Evolutionary conservation across 805 yeast genomes (phyloP), one percentile per base, ranked within the genome.

Genomic region (Candida manassasensis): DNA sequence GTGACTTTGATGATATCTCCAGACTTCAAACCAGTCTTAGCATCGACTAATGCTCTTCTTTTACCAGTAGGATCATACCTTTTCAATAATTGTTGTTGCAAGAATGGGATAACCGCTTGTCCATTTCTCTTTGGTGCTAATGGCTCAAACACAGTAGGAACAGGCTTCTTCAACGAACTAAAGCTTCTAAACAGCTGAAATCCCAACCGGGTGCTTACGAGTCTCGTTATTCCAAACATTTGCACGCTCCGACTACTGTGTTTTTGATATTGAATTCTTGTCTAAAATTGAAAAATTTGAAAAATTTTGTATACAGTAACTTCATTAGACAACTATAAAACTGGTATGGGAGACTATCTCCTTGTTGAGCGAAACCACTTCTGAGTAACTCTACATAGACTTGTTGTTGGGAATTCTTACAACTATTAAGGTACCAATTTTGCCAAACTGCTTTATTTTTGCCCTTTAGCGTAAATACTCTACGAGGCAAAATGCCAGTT

Each of bases 1-100:
- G 78, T 75, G 3, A 89, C 82, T 43, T 84, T 76, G 25, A 89
- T 77, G 19, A 86, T 69, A 54, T 89, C 97, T 10, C 95, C 97
- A 0, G 94, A 74, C 37, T 85, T 71, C 19, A 89, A 63, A 6
- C 73, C 49, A n/a, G 37, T 41, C 17, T 37, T 38, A 27, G 48
- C 50, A 41, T 63, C 57, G 22, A 60, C 44, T 36, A 63, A 43
- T 2, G 59, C 57, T 33, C 59, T 45, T 43, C 66, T 55, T 36
- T 55, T 44, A 4, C 90, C 93, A 3, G 73, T 63, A 12, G 87
- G 82, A 55, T 89, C 97, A 41, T 83, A 73, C 44, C 69, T 73
- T 21, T 61, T 57, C 30, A 72, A 68, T 41, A 82, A 71, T 44
- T 76, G 74, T 37, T 69, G 55, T 37, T 71, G 71, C 40, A 78